Base-by-base conservation (phyloP, 768 basidiomycete genomes). In the Cyclocybe aegerita region DNA sequence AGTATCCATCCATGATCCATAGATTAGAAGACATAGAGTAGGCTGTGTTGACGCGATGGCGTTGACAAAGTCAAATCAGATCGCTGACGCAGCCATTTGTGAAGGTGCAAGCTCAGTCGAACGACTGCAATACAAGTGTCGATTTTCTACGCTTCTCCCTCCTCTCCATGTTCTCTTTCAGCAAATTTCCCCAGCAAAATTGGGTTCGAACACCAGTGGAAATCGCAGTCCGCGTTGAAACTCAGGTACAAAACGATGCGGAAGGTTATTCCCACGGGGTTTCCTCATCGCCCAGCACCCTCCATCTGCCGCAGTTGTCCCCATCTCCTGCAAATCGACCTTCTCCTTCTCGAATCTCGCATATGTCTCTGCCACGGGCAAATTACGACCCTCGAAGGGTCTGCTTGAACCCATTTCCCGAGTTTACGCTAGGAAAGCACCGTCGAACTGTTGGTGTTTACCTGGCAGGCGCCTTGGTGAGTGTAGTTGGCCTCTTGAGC, bases 321-420 rank as follows among this genome's bases (percentile, higher is more conserved):
- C 54, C 41, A 14, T 38, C 36, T 46, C 46, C 39, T 23, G 23
- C 23, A 23, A 23, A 5, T 23, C 23, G 23, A 23, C 23, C 23
- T 16, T 35, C 37, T 46, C 33, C 30, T 36, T 14, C 32, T 17
- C 17, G 16, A 39, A 41, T 10, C n/a, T 33, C 15, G 31, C 38
- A 15, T 33, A 83, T 87, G 83, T 81, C 85, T 7, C 70, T 88
- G 37, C 85, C 88, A 34, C 76, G 85, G 61, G 74, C 86, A 16
- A 70, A 83, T 61, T 94, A 93, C 56, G 93, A 95, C 73, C 93
- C 93, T 2, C 77, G 92, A 43, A 71, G 93, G 64, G 90, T 96
- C 34, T 95, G 91, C 64, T 59, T 94, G 54, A 90, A 93, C 72
- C 87, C 89, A 0, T 88, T 94, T 55, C 94, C 94, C 0, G 82